Conservation (phyloP, 2,329 filamentous ascomycete species). For the Phialocephala subalpina region DNA sequence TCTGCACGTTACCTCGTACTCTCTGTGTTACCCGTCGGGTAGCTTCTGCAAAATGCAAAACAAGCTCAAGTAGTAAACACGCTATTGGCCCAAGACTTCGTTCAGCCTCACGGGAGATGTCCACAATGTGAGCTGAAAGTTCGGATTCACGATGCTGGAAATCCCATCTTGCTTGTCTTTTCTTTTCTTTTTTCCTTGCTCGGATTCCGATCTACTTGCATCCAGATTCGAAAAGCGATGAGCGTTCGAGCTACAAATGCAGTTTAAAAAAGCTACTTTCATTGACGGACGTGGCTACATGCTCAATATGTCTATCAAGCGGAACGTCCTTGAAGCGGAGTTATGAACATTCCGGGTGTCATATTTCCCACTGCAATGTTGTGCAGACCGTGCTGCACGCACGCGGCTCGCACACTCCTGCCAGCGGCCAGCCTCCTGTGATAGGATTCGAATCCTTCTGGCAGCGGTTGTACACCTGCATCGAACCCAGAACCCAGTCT, state of each 20-base stretch:
- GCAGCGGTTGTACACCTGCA: background rate
- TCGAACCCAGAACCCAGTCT: background rate
- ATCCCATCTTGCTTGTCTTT: background rate
- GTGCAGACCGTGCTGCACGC: conserved; percentile 3
- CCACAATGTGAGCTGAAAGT: background rate
- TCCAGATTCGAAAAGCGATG: background rate
- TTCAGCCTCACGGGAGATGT: background rate
- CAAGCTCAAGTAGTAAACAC: background rate
- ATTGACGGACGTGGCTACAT: too few species aligned
- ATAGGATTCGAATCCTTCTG: conserved; percentile 2
- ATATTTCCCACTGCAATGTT: background rate
- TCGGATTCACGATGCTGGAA: background rate
- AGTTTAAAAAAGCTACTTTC: background rate
- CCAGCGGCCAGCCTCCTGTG: background rate
- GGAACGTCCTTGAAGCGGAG: background rate
- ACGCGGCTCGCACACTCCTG: background rate
- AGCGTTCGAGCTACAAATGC: background rate
- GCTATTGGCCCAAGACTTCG: background rate
- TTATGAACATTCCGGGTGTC: background rate
- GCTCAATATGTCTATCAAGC: background rate
- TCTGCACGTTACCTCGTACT: background rate
- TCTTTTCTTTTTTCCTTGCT: too few species aligned
- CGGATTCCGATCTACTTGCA: background rate
- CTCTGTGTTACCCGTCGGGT: background rate
- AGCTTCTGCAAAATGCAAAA: background rate